phyloP scores from a whole-genome alignment of 148 eudicot species.

The Rhododendron molle region DNA sequence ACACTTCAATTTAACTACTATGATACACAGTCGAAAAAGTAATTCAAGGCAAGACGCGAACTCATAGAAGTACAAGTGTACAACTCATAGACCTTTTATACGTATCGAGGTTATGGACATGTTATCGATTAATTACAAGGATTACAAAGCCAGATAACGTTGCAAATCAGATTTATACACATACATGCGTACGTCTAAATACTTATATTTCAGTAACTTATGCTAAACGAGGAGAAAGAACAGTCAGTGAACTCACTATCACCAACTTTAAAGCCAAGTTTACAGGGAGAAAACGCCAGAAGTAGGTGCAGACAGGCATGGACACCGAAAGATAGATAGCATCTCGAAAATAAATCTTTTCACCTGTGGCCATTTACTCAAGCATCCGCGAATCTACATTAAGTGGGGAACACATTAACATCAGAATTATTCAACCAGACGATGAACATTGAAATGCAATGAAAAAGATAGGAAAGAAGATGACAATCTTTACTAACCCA shows the following conservation, averaged over 20 bases:
- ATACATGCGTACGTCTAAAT: too few relatives aligned
- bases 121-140: neutral
- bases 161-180: neutral
- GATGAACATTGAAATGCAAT: neutral
- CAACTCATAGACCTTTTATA: neutral
- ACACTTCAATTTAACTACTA: neutral
- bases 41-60: neutral
- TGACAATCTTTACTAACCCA: slow-evolving; percentile 35
- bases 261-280: neutral
- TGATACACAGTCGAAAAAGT: neutral
- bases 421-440: neutral
- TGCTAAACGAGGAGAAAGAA: neutral
- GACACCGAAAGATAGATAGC: neutral
- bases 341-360: neutral
- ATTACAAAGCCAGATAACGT: neutral
- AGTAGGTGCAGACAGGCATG: neutral
- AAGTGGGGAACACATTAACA: neutral
- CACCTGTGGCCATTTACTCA: neutral
- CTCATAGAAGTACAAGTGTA: neutral
- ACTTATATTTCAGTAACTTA: neutral
- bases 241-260: neutral
- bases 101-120: neutral
- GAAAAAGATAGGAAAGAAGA: neutral
- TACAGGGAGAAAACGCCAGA: neutral
- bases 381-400: slow-evolving; percentile 28